Evolutionary conservation across 208 protist species (phyloP), one percentile per base, ranked within the genome.

Genomic region (Crithidia mellificae): DNA sequence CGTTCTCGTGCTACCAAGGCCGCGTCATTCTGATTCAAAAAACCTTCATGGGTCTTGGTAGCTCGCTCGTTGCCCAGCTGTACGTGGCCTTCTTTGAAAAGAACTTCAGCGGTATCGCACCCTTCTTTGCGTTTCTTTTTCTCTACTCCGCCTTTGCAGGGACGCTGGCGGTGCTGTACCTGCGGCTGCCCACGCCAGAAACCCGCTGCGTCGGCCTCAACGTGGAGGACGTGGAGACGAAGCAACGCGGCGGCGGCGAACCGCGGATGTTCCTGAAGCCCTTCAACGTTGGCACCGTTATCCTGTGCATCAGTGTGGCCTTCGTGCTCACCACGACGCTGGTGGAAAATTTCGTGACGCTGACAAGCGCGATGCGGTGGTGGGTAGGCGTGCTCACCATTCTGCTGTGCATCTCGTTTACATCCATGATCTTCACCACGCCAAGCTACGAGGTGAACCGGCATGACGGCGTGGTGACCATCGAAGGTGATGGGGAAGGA

Each of bases 21-120:
- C 77, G 85, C 25, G 88, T 94, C 4, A 77, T 94, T 27, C 51
- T 94, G 7, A 92, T 94, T 32, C 88, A 94, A 51, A 94, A 94
- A 63, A 94, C 88, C 6, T 94, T 92, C 59, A 94, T 94, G 88
- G 88, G 88, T 17, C 78, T 94, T 11, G 88, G 88, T 41, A 91
- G 80, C 63, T 84, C 85, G 6, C 55, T 94, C 2, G 84, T 94
- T 24, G 85, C 84, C 6, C 85, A 92, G 39, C 68, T 94, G 15
- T 87, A 92, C 71, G 46, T 89, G 50, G 81, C 84, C 25, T 91
- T 94, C 49, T 90, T 94, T 63, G 78, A 87, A 54, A 73, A 59
- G 19, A 50, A 34, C 2, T 72, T 78, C 46, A 11, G 7, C 14
- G 59, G 74, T 25, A 86, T 94, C 29, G 74, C 77, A 4, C 78